Conservation (phyloP, 148 eudicot species). For the Pouteria glomerata region DNA sequence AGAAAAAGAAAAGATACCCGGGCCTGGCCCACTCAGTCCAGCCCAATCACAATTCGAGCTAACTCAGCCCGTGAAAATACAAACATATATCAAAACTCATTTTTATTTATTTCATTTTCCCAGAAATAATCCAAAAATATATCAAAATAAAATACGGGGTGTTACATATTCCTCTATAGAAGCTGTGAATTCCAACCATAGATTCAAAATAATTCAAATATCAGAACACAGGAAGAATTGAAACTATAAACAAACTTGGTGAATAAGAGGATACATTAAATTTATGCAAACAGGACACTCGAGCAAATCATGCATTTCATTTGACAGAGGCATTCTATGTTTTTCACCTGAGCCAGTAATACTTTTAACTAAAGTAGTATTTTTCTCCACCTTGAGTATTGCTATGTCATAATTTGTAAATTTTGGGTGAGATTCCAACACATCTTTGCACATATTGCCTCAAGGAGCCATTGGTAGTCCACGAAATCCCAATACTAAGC, state of each 20-base stretch:
- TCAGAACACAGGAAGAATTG: background rate
- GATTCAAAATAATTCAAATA: background rate
- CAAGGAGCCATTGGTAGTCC: conserved; percentile 37
- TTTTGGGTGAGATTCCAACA: conserved; percentile 33
- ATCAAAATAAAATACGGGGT: no score
- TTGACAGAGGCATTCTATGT: conserved; percentile 24
- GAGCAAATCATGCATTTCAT: conserved; percentile 40
- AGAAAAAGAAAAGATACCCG: no score
- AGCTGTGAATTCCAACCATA: background rate
- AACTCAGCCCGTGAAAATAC: no score
- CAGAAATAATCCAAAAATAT: no score
- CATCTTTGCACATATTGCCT: conserved; percentile 27
- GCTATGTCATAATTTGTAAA: conserved; percentile 17
- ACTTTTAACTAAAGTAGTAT: conserved; percentile 11
- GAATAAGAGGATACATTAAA: conserved; percentile 48
- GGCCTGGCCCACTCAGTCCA: no score
- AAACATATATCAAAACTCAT: no score
- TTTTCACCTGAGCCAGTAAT: conserved; percentile 21
- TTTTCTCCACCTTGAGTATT: conserved; percentile 21
- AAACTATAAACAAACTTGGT: conserved; percentile 36
- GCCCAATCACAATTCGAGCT: no score
- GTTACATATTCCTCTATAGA: no score
- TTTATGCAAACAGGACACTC: conserved; percentile 39
- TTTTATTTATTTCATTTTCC: no score
- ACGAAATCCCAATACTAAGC: background rate